Base-by-base conservation (phyloP, 352 stramenopile genomes). In the Phytopythium cucurbitacearum region DNA sequence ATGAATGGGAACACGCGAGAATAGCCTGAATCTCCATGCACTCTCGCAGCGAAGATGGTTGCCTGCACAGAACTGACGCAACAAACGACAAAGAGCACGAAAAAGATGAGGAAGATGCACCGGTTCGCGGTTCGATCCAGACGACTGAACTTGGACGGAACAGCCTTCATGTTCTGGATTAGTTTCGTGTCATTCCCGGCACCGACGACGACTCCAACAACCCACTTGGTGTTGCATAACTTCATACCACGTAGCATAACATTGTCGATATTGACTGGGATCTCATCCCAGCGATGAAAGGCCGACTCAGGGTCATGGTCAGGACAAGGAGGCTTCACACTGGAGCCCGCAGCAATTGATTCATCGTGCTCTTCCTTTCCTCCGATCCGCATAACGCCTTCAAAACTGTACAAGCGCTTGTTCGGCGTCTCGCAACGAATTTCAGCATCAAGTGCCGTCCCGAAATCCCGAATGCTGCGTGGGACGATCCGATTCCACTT, bases 41-140 rank as follows among this genome's bases (percentile, higher is more conserved):
- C 65, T 41, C 72, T 74, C 3, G 56, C 33, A 2, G 73, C 65
- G 51, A 87, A 82, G 1, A 83, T 16, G 0, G 65, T 64, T 0
- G 76, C 59, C n/a, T 88, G 80, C 6, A 89, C 55, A 1, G 80
- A 84, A 42, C 76, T 89, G 48, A 91, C 80, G 40, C 63, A 81
- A 53, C 80, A 91, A 1, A 87, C 67, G 7, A 62, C 63, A 41
- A 91, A 92, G 9, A 94, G 64, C 8, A 93, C 71, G 4, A 69
- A 71, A 38, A 95, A 93, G 37, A 95, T 83, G n/a, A 95, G 64
- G 8, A 93, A 72, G 34, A 93, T 92, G 39, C 85, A 95, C 3
- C 76, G 74, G 49, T 95, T 93, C 0, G 79, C 74, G 13, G 85
- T 87, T 1, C 73, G 70, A 53, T 95, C 83, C 15, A 95, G 66